These are phyloP conservation scores for Cryptococcus maquisensis DNA, from an alignment of 1,284 basidiomycete genomes.

Conservation along the genomic window DNA sequence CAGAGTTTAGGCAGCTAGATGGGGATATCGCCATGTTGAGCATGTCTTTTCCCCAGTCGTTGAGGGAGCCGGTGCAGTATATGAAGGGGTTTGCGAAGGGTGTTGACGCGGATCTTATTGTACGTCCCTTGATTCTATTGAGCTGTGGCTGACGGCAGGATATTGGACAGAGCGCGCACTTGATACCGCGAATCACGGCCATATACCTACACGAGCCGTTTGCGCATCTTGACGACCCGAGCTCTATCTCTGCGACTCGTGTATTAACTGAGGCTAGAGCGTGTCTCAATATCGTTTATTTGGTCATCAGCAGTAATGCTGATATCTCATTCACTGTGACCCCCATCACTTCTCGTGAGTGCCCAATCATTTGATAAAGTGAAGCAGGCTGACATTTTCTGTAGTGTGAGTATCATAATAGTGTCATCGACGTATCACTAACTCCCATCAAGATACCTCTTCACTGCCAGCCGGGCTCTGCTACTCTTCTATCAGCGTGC, in stretches of 20 bases:
- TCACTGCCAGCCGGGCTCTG: constrained; percentile 31
- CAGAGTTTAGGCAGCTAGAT: constrained; percentile 30
- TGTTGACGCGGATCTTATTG: constrained; percentile 35
- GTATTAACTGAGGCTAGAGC: constrained; percentile 29
- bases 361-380: background rate
- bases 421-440: too few species aligned
- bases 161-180: constrained; percentile 30
- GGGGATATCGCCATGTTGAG: constrained; percentile 29
- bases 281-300: constrained; percentile 28
- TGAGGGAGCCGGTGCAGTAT: constrained; percentile 36
- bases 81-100: constrained; percentile 20
- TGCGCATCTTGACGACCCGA: constrained; percentile 27
- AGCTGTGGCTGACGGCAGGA: too few species aligned
- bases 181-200: constrained; percentile 27
- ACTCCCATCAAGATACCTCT: constrained; percentile 25
- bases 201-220: constrained; percentile 41
- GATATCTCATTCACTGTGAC: constrained; percentile 24
- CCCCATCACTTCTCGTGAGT: constrained; percentile 22
- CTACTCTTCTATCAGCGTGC: constrained; percentile 33
- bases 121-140: constrained; percentile 8
- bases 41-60: constrained; percentile 23
- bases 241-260: constrained; percentile 22
- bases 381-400: background rate
- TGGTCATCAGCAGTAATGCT: constrained; percentile 25
- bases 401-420: too few species aligned